Percentiles rank a stretch among this genome's conserved stretches.
Conservation (phyloP, 129 eudicot species). For the Mikania micrantha region DNA sequence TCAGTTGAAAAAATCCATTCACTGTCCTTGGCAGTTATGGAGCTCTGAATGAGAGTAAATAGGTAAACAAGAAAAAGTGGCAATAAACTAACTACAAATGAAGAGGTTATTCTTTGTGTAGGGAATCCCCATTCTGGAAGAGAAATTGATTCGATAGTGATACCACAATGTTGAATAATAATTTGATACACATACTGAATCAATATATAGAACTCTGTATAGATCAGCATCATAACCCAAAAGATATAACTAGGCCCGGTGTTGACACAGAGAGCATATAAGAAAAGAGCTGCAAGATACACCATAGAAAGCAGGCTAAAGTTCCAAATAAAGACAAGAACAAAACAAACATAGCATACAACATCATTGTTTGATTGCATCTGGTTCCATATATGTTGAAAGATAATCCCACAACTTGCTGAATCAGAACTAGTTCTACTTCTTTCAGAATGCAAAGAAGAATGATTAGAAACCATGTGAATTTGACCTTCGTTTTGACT, state of each 20-base stretch:
- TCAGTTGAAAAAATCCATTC: slow-evolving; percentile 72
- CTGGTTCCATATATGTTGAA: slow-evolving; percentile 80
- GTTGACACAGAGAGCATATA: slow-evolving; percentile 93
- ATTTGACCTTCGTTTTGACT: slow-evolving; percentile 23
- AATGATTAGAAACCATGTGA: slow-evolving; percentile 31
- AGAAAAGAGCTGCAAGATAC: slow-evolving; percentile 83
- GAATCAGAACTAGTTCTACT: slow-evolving; percentile 61
- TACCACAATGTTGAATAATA: slow-evolving; percentile 92
- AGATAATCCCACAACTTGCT: slow-evolving; percentile 68
- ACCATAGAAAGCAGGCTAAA: slow-evolving; percentile 96
- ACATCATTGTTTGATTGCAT: slow-evolving; percentile 92
- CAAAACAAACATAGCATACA: slow-evolving; percentile 92
- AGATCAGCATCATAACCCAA: slow-evolving; percentile 88
- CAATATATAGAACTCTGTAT: slow-evolving; percentile 84
- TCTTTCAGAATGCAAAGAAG: slow-evolving; percentile 79
- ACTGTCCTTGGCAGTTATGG: slow-evolving; percentile 94
- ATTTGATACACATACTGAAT: slow-evolving; percentile 89
- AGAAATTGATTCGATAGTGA: slow-evolving; percentile 42
- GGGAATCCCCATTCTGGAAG: slow-evolving; percentile 86
- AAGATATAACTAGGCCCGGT: slow-evolving; percentile 89
- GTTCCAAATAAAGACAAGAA: slow-evolving; percentile 90
- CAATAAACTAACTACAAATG: slow-evolving; percentile 78
- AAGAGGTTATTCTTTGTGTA: slow-evolving; percentile 50
- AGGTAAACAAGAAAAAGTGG: slow-evolving; percentile 90
- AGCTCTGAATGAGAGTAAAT: slow-evolving; percentile 95